These are phyloP conservation scores for Selenicereus undatus DNA, from an alignment of 148 eudicot species.

Conservation along the genomic window DNA sequence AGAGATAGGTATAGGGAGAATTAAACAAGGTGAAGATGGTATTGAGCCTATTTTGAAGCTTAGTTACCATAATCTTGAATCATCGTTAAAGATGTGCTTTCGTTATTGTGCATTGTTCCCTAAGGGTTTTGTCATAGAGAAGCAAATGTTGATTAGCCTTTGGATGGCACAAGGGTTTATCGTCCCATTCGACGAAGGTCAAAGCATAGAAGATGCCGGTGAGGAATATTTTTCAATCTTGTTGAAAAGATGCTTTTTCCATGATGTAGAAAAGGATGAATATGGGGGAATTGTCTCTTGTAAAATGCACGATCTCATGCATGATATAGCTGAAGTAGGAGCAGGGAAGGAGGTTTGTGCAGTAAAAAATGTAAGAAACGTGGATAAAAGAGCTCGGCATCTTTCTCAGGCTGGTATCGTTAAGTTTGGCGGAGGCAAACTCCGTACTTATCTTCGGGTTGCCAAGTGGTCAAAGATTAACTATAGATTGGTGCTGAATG, in stretches of 20 bases:
- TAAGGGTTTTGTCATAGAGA: constrained; percentile 4
- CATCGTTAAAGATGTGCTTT: constrained; percentile 8
- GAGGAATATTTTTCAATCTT: constrained; percentile 12
- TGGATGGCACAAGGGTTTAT: constrained; percentile 24
- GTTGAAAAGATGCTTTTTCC: constrained; percentile 17
- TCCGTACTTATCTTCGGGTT: not conserved
- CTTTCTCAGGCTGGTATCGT: not conserved
- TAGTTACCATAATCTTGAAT: constrained; percentile 22
- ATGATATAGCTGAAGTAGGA: constrained; percentile 1
- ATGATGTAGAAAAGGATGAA: not conserved
- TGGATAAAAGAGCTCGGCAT: not conserved
- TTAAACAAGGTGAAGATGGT: not conserved
- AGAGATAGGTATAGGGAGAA: constrained; percentile 25
- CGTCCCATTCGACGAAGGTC: not conserved
- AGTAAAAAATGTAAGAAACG: not conserved
- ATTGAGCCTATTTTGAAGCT: constrained; percentile 23
- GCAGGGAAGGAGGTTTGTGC: not conserved
- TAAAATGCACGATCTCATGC: constrained; percentile 23
- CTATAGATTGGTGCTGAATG: not conserved
- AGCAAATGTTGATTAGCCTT: constrained; percentile 10
- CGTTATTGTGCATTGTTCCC: constrained; percentile 18
- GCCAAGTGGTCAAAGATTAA: too few relatives aligned
- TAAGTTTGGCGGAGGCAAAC: too few relatives aligned
- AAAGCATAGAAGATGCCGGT: constrained; percentile 17
- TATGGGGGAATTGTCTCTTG: constrained; percentile 3